Evolutionary conservation across 208 protist genomes (phyloP).

Genomic region (Leishmania amazonensis): DNA sequence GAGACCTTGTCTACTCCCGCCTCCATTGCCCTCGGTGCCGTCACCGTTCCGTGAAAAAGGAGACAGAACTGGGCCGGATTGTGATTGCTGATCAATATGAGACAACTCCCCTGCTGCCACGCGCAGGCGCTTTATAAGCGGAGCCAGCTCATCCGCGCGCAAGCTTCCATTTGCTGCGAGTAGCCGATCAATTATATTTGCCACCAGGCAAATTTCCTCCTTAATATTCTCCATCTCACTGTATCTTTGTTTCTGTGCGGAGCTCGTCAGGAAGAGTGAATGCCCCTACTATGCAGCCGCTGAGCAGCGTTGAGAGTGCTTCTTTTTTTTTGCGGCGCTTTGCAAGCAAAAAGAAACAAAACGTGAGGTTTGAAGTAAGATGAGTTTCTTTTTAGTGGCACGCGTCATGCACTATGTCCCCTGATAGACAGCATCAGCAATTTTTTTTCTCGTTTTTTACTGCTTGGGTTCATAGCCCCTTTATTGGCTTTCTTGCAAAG

Average conservation of each 20-base stretch:
- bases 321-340: no score
- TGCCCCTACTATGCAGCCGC: no score
- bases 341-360: not conserved
- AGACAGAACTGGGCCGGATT: not conserved
- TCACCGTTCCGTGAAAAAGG: not conserved
- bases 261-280: not conserved
- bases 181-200: slow-evolving; percentile 64
- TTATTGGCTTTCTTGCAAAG: no score
- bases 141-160: slow-evolving; percentile 44
- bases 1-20: not conserved
- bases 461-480: not conserved
- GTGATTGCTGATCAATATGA: not conserved
- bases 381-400: not conserved
- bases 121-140: slow-evolving; percentile 45
- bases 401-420: not conserved
- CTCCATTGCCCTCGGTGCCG: not conserved
- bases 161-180: slow-evolving; percentile 30
- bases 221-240: slow-evolving; percentile 22
- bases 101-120: slow-evolving; percentile 27
- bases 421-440: not conserved
- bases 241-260: not conserved
- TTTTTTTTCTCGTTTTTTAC: not conserved
- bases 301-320: not conserved
- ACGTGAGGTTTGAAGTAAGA: not conserved
- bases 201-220: slow-evolving; percentile 60